Base-by-base conservation (phyloP, 306 rosid genomes). In the Begonia masoniana region DNA sequence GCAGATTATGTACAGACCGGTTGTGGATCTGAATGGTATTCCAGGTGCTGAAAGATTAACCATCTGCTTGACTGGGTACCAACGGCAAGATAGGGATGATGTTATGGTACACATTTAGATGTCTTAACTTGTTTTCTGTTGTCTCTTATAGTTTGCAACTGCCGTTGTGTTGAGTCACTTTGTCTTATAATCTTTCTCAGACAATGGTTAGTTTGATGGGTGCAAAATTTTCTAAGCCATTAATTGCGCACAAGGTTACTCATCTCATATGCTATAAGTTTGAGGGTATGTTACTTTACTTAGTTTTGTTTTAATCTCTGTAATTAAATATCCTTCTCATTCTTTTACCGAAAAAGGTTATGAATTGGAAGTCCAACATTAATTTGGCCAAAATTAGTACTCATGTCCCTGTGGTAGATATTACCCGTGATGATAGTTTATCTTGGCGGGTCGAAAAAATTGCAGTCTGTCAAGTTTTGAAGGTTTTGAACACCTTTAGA, bases 241-340 rank as follows among this genome's bases (percentile, higher is more conserved):
- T 91, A 78, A 92, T 91, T 54, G 97, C 96, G 55, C 73, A 67
- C 85, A 81, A 71, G 70, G 81, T 81, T 64, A 91, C 96, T 59
- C 97, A 91, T 77, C 96, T 91, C 62, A 55, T 91, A 70, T 86
- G 97, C 82, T 85, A 83, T 76, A 91, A 85, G 71, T 86, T 83
- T 70, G 97, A 91, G 68, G 97, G 96, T 91, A 67, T 51, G 91
- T 54, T 67, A 31, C 39, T 6, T 31, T 7, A 31, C 39, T 31
- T 31, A 31, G 8, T 31, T 31, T 31, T 31, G 35, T 31, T 31
- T 7, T 31, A 31, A 3, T 7, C 39, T 31, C 39, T 60, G 15
- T 21, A 47, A 10, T 39, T 36, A 10, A 13, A 1, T 49, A 17
- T 12, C 16, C 36, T 13, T 48, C 16, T 11, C 7, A 1, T 12